Percentiles rank a stretch among this genome's conserved stretches.
These are phyloP conservation scores for Chlorella sp. DNA, from an alignment of 139 green algal species.

Conservation along the genomic window DNA sequence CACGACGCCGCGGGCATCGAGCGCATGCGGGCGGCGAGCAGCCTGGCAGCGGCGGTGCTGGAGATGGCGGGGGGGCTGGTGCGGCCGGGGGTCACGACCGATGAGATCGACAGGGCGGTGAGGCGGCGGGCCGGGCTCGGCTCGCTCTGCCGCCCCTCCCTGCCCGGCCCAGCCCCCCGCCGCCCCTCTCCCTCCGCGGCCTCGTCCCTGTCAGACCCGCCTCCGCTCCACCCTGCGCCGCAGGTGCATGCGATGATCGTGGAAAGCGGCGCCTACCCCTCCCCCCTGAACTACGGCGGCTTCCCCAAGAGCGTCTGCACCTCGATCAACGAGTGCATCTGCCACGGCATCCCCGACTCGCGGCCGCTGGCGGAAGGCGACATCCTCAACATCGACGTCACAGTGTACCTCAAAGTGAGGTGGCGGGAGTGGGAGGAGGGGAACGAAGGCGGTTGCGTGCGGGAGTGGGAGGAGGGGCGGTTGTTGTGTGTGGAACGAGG, in stretches of 20 bases:
- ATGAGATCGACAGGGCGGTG: constrained; percentile 92
- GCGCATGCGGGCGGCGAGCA: constrained; percentile 85
- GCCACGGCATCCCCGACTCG: constrained; percentile 89
- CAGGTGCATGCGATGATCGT: constrained; percentile 90
- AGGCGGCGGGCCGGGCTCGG: too few species aligned
- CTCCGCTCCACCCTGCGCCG: too few species aligned
- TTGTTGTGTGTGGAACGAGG: neutral
- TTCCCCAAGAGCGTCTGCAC: constrained; percentile 99
- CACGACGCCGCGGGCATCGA: constrained; percentile 64
- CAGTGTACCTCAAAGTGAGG: constrained; percentile 86
- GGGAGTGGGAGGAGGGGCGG: neutral
- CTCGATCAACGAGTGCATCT: constrained; percentile 97
- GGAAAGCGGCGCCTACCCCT: constrained; percentile 91
- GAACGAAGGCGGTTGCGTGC: too few species aligned
- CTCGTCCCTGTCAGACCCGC: too few species aligned
- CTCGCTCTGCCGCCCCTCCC: too few species aligned
- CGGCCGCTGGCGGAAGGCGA: constrained; percentile 80
- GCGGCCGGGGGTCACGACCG: constrained; percentile 88
- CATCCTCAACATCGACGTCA: constrained; percentile 98
- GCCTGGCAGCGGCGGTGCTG: constrained; percentile 82
- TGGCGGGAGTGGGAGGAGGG: neutral
- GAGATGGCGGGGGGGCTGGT: constrained; percentile 23
- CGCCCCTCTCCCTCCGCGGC: too few species aligned
- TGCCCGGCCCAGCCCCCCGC: too few species aligned
- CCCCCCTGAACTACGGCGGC: constrained; percentile 89